Conservation (phyloP, 805 yeast genomes). For the Clavispora santaluciae region DNA sequence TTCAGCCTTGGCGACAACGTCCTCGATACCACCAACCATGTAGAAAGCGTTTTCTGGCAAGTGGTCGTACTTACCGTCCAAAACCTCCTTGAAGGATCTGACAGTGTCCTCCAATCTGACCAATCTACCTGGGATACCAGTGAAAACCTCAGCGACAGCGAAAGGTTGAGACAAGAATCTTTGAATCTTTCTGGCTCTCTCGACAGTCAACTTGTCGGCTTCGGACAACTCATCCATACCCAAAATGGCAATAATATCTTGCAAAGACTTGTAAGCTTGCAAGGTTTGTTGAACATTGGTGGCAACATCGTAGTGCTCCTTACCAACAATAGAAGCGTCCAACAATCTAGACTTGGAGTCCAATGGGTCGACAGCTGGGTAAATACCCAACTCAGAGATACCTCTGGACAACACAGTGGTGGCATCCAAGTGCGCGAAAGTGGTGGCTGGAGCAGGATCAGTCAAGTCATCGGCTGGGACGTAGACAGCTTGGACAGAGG, state of each 20-base stretch:
- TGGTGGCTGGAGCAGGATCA: slow-evolving; percentile 99
- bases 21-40: slow-evolving; percentile 99
- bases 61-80: slow-evolving; percentile 97
- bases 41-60: slow-evolving; percentile 99
- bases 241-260: slow-evolving; percentile 99
- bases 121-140: slow-evolving; percentile 98
- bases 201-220: slow-evolving; percentile 97
- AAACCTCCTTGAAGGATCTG: slow-evolving; percentile 91
- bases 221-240: slow-evolving; percentile 99
- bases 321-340: slow-evolving; percentile 96
- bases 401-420: slow-evolving; percentile 99
- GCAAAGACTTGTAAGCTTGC: slow-evolving; percentile 99
- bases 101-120: slow-evolving; percentile 96
- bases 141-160: slow-evolving; percentile 99
- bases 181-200: slow-evolving; percentile 99
- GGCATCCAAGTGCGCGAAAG: slow-evolving; percentile 99
- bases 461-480: slow-evolving; percentile 99
- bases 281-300: slow-evolving; percentile 94
- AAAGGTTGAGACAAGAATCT: slow-evolving; percentile 99
- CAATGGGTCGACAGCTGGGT: slow-evolving; percentile 99
- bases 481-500: slow-evolving; percentile 99
- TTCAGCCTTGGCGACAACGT: slow-evolving; percentile 97
- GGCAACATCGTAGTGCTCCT: slow-evolving; percentile 97
- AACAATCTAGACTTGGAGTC: slow-evolving; percentile 98
- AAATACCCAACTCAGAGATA: slow-evolving; percentile 99